Evolutionary conservation across 2,329 filamentous ascomycete genomes (phyloP), one percentile per base, ranked within the genome.

Genomic region (Ceratocystis harringtonii): DNA sequence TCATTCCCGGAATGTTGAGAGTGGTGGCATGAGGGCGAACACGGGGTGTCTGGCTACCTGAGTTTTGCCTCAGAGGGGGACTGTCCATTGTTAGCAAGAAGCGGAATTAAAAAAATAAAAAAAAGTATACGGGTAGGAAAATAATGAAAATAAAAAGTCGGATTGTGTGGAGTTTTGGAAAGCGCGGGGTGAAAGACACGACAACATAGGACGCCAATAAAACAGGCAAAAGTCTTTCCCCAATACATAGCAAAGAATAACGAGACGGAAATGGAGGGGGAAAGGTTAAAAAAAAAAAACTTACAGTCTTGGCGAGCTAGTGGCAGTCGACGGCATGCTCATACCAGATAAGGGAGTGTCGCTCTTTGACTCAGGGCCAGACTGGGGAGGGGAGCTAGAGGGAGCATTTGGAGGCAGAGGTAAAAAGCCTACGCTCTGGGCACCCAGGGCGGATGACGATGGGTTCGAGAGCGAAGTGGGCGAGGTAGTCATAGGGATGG

Each of bases 1-100:
- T 99, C 79, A 99, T 85, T 69, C 94, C 94, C 66, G 94, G 94
- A 68, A 99, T 96, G 74, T 96, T 95, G 71, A 97, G 85, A 15
- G 94, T 96, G 17, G 94, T 97, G 8, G 94, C 91, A 75, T 95
- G 90, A 25, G 86, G 82, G 69, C 87, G 84, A 61, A 90, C 82
- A 69, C 88, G 82, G 32, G 92, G 91, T 5, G 92, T 95, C 30
- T 86, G 85, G 62, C 80, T 81, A 67, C 87, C 87, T 10, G 90
- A 94, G 71, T 87, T 89, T 72, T 88, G 86, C 72, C 88, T 79
- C 68, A 86, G 75, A 1, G 87, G 85, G 62, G 82, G 83, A 70
- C 88, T 90, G 70, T 73, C 68, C 22, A 61, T 64, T 57, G 45
- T 69, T 63, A 43, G 69, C 66, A 70, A 52, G 28, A 50, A 22